Conservation (phyloP, 345 rosid genomes). For the Arabis alpina region DNA sequence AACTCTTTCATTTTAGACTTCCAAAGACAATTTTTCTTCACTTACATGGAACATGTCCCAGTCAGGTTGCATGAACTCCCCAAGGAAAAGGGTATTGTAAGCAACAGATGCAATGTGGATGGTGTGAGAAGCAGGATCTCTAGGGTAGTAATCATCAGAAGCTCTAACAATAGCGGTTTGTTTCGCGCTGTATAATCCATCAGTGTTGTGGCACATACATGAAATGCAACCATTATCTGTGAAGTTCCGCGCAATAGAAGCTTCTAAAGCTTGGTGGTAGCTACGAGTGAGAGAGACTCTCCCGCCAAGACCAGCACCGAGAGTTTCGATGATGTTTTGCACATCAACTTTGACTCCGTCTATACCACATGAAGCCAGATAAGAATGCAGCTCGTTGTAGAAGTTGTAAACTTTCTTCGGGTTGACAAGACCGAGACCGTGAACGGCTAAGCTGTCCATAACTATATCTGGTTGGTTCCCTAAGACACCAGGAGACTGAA, state of each 20-base stretch:
- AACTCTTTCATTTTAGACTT: background rate
- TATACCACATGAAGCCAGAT: conserved; percentile 89
- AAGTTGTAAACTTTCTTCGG: conserved; percentile 91
- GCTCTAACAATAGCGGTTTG: conserved; percentile 95
- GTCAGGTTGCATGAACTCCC: conserved; percentile 98
- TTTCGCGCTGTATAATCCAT: conserved; percentile 89
- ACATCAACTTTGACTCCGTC: conserved; percentile 99
- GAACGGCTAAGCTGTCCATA: conserved; percentile 88
- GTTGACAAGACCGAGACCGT: conserved; percentile 91
- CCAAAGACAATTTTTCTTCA: conserved; percentile 18
- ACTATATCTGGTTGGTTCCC: conserved; percentile 97
- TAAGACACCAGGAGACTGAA: conserved; percentile 80
- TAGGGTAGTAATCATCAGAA: conserved; percentile 92
- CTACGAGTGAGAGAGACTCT: conserved; percentile 91
- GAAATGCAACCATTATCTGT: conserved; percentile 91
- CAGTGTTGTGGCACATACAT: conserved; percentile 98
- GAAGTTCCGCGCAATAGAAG: conserved; percentile 82
- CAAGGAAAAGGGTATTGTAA: conserved; percentile 88
- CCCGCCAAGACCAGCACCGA: conserved; percentile 96
- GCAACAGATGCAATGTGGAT: conserved; percentile 93
- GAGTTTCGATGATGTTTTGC: conserved; percentile 92
- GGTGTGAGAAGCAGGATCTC: conserved; percentile 97
- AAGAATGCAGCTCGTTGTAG: conserved; percentile 96
- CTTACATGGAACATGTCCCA: conserved; percentile 99
- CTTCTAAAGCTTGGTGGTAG: conserved; percentile 87